A percentile compares a stretch with the other conserved stretches of the same genome.
Conservation (phyloP, 2,329 filamentous ascomycete species). For the Metarhizium brunneum region DNA sequence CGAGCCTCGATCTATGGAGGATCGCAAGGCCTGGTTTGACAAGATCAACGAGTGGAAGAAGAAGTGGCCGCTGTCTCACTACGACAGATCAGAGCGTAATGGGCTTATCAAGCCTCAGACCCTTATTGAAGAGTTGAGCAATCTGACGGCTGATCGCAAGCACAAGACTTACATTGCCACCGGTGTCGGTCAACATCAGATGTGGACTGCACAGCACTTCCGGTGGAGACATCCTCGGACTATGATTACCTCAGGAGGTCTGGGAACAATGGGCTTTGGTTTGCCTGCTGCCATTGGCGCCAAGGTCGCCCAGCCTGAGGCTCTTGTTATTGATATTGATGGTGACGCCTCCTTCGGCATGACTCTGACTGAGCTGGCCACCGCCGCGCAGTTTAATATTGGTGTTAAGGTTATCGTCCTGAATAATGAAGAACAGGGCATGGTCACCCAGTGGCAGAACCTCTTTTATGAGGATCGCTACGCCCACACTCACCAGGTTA, state of each 20-base stretch:
- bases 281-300: slow-evolving; percentile 91
- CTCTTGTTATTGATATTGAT: slow-evolving; percentile 90
- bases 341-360: slow-evolving; percentile 99
- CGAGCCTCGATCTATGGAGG: slow-evolving; percentile 12
- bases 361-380: slow-evolving; percentile 92
- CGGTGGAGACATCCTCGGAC: slow-evolving; percentile 84
- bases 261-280: slow-evolving; percentile 83
- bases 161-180: slow-evolving; percentile 81
- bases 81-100: slow-evolving; percentile 65
- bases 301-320: slow-evolving; percentile 70
- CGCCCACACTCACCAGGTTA: slow-evolving; percentile 40
- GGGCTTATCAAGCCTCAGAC: slow-evolving; percentile 60
- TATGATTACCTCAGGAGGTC: slow-evolving; percentile 93
- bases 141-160: slow-evolving; percentile 72
- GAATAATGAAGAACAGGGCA: slow-evolving; percentile 96
- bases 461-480: slow-evolving; percentile 95
- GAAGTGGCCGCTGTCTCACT: slow-evolving; percentile 76
- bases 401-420: slow-evolving; percentile 89
- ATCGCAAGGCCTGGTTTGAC: slow-evolving; percentile 76
- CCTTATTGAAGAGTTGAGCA: slow-evolving; percentile 81
- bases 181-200: slow-evolving; percentile 95
- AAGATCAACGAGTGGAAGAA: slow-evolving; percentile 88
- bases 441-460: slow-evolving; percentile 98
- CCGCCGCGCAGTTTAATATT: slow-evolving; percentile 91
- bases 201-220: slow-evolving; percentile 98